Base-by-base conservation (phyloP, 1,284 basidiomycete species). In the Boletus semigastroideus region DNA sequence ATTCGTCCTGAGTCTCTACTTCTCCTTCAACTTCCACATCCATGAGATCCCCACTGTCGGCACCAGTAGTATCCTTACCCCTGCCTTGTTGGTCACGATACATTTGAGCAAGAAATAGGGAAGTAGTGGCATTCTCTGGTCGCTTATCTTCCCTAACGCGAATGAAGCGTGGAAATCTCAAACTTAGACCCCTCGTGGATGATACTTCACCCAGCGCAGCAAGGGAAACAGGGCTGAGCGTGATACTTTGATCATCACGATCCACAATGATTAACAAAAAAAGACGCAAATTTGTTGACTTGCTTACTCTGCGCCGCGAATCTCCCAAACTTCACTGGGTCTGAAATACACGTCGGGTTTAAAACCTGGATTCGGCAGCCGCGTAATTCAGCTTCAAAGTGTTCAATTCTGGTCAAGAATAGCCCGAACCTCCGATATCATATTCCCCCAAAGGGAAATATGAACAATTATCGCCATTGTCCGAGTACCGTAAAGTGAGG, bases 161-260 rank as follows among this genome's bases (percentile, higher is more conserved):
- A 53, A 96, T 76, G 72, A 96, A 97, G 39, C 95, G 80, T 27
- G 95, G 94, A 72, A 98, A 98, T 14, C 95, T 86, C 12, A 98
- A 72, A 59, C 86, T 88, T 27, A 93, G 72, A 1, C 94, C 94
- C 39, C 89, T 78, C 55, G 78, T 75, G 5, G 75, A 73, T 17
- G 85, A 84, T 2, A 89, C 76, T n/a, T 86, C 67, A 4, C 87
- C 85, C 42, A 80, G 73, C 0, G 90, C 92, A 10, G 94, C 94
- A 2, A 87, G 76, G 27, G 94, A 97, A 13, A 94, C 85, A 0
- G 94, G 94, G 48, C 92, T 94, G 38, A 94, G 71, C 0, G 94
- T 95, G 58, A 96, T 82, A 65, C 90, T 92, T 59, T 25, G 19
- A 48, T 39, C 38, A 17, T 30, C 46, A 22, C 20, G 10, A 34